phyloP scores from a whole-genome alignment of 495 filamentous ascomycete genomes.

The Eremomyces bilateralis region DNA sequence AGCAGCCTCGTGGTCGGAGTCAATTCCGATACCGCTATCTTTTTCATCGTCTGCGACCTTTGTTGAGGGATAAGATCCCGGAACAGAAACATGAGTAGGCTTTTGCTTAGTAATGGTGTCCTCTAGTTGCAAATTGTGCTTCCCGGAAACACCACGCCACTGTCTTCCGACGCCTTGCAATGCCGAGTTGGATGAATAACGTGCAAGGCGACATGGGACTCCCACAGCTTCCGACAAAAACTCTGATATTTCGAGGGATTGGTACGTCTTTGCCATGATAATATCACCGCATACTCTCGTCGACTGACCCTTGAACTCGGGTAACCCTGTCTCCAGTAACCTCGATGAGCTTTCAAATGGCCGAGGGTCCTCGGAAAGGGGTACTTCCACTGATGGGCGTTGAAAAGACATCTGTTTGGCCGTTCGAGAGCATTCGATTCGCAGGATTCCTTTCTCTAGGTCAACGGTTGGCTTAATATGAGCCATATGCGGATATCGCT shows the following conservation, averaged over 20 bases:
- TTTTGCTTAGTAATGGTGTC: no score
- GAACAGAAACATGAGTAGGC: neutral
- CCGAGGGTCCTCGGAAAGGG: constrained; percentile 40
- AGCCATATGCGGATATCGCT: constrained; percentile 64
- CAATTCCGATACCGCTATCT: constrained; percentile 8
- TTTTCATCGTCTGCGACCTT: constrained; percentile 9
- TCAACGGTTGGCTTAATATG: constrained; percentile 52
- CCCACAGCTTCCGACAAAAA: constrained; percentile 57
- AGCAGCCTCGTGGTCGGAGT: no score
- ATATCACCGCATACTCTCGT: constrained; percentile 64
- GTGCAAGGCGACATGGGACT: constrained; percentile 57
- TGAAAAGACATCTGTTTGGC: no score
- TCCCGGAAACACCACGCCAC: no score
- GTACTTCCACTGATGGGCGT: constrained; percentile 28
- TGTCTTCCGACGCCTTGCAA: constrained; percentile 20
- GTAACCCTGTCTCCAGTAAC: no score
- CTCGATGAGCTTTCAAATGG: no score
- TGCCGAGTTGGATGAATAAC: constrained; percentile 44
- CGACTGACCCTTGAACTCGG: no score
- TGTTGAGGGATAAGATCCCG: constrained; percentile 24
- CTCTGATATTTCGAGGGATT: constrained; percentile 33
- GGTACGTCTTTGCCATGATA: constrained; percentile 46
- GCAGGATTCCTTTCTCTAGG: constrained; percentile 34
- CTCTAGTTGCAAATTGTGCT: constrained; percentile 15
- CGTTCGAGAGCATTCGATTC: no score